phyloP scores from a whole-genome alignment of 2,329 filamentous ascomycete genomes.

The Harringtonia aguacate region DNA sequence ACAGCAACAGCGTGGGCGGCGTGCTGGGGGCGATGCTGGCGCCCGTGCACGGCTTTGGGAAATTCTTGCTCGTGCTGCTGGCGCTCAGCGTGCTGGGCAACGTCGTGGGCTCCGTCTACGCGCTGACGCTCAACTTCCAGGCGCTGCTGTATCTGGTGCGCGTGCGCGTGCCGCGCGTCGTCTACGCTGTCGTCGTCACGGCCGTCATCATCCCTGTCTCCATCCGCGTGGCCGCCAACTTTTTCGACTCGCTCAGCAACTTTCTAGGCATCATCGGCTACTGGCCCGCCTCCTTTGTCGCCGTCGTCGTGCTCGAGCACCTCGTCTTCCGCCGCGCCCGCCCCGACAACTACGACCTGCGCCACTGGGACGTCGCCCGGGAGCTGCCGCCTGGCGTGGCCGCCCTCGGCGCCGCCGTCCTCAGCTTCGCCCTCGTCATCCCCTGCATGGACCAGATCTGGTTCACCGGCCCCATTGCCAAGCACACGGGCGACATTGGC shows the following conservation, averaged over 20 bases:
- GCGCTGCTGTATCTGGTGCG: slow-evolving; percentile 25
- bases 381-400: slow-evolving; percentile 17
- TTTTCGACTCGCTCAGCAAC: slow-evolving; percentile 30
- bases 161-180: slow-evolving; percentile 26
- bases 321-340: slow-evolving; percentile 14
- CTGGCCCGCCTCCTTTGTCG: slow-evolving; percentile 31
- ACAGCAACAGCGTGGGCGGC: slow-evolving; percentile 42
- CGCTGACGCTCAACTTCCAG: slow-evolving; percentile 51
- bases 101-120: slow-evolving; percentile 48
- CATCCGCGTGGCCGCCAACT: slow-evolving; percentile 26
- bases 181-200: slow-evolving; percentile 28
- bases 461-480: slow-evolving; percentile 31
- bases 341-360: slow-evolving; percentile 12
- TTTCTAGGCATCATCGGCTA: slow-evolving; percentile 34
- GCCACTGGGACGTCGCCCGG: slow-evolving; percentile 15
- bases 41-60: slow-evolving; percentile 48
- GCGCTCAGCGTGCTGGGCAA: slow-evolving; percentile 48
- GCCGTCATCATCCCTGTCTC: slow-evolving; percentile 29
- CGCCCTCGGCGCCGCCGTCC: slow-evolving; percentile 12
- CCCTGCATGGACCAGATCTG: slow-evolving; percentile 32
- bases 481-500: slow-evolving; percentile 31
- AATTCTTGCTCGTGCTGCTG: slow-evolving; percentile 49
- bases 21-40: slow-evolving; percentile 49
- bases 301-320: slow-evolving; percentile 24
- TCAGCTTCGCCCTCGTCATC: slow-evolving; percentile 20